Base-by-base conservation (phyloP, 2,329 filamentous ascomycete species). In the Trichoderma atrobrunneum region DNA sequence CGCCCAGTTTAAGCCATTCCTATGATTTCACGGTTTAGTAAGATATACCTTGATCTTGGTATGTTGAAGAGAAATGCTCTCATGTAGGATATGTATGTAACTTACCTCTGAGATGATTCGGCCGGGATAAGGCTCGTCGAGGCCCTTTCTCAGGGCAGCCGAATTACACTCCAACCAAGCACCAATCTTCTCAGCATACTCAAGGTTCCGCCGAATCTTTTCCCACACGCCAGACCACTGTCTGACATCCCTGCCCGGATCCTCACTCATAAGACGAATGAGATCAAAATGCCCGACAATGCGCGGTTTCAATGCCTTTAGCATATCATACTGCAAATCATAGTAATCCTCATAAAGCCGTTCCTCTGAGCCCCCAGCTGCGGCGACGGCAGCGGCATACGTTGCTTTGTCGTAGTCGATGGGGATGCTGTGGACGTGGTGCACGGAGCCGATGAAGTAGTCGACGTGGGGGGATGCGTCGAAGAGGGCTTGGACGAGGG, bases 241-340 rank as follows among this genome's bases (percentile, higher is more conserved):
- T 51, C 84, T 83, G 72, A 94, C 85, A 74, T 90, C 89, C 51
- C 87, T 81, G 63, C 87, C 88, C 0, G 92, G 91, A 24, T 92
- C 86, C 72, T 89, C 87, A 76, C 92, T 94, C 80, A 96, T 86
- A 74, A 99, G 83, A 14, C 95, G 87, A 70, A 98, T 92, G 24
- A 99, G 88, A 82, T 99, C 96, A 80, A 99, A 97, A 82, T 99
- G 96, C 0, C 95, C 96, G 5, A 99, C 91, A 14, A 99, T 87
- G 8, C 89, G 88, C 36, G 96, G 96, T 76, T 85, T 84, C 74
- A 97, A 81, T 8, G 87, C 85, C 69, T 82, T 81, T 61, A 99
- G 85, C 95, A 99, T 97, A 24, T 90, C 89, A 73, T 88, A 87
- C 84, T 98, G 96, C 76, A 91, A 85, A 80, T 98, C 95, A 80